A percentile compares a stretch with the other conserved stretches of the same genome.
phyloP scores from a whole-genome alignment of 2,329 filamentous ascomycete genomes.

The Curvularia eragrostidis region DNA sequence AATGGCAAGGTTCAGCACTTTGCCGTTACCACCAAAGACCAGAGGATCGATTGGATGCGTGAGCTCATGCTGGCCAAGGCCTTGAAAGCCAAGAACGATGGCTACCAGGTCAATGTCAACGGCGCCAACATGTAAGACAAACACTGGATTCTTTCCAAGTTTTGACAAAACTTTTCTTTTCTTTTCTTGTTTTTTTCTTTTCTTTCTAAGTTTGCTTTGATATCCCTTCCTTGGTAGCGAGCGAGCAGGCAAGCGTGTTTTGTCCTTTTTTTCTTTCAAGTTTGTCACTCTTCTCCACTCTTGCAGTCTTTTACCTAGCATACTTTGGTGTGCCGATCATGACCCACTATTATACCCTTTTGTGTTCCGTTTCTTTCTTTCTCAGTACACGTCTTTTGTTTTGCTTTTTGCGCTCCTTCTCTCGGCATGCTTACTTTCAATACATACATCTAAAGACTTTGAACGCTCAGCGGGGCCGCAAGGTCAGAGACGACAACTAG shows the following conservation, averaged over 20 bases:
- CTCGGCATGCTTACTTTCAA: conserved; percentile 16
- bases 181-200: conserved; percentile 12
- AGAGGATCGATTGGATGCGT: conserved; percentile 96
- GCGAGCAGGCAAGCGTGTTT: conserved; percentile 31
- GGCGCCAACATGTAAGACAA: conserved; percentile 55
- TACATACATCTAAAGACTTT: conserved; percentile 29
- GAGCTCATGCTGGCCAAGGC: conserved; percentile 92
- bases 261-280: conserved; percentile 9
- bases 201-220: background rate
- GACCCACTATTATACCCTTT: conserved; percentile 42
- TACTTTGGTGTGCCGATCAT: conserved; percentile 24
- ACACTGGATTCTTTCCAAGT: background rate
- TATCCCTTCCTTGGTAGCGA: conserved; percentile 15
- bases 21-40: conserved; percentile 65
- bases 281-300: conserved; percentile 8
- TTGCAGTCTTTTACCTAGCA: conserved; percentile 17
- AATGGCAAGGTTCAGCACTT: conserved; percentile 89
- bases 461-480: conserved; percentile 27
- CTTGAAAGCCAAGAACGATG: conserved; percentile 80
- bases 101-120: conserved; percentile 82
- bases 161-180: background rate
- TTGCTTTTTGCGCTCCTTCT: conserved; percentile 9
- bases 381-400: conserved; percentile 13
- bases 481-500: conserved; percentile 24
- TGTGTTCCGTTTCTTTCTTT: conserved; percentile 16